Percentiles rank a stretch among this genome's conserved stretches.
phyloP scores from a whole-genome alignment of 2,329 filamentous ascomycete genomes.

The Exophiala alcalophila region DNA sequence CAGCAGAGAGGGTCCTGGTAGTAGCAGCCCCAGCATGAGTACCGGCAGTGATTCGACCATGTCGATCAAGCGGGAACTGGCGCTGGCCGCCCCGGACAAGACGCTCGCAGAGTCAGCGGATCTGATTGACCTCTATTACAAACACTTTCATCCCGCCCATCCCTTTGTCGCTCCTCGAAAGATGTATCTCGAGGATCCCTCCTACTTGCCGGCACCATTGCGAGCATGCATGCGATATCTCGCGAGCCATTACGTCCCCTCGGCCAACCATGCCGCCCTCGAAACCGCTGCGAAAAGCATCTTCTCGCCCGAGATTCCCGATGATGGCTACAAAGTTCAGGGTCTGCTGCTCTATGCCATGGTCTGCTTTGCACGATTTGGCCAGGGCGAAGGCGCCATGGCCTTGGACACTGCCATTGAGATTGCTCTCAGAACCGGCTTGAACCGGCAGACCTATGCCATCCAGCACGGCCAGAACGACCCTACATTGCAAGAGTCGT shows the following conservation, averaged over 20 bases:
- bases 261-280: constrained; percentile 34
- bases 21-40: constrained; percentile 18
- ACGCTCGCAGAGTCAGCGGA: constrained; percentile 31
- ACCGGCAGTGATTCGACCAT: constrained; percentile 25
- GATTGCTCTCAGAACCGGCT: constrained; percentile 70
- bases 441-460: constrained; percentile 66
- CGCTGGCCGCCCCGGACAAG: constrained; percentile 3
- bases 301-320: constrained; percentile 29
- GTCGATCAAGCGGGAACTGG: constrained; percentile 22
- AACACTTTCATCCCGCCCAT: constrained; percentile 55
- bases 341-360: constrained; percentile 39
- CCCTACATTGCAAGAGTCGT: constrained; percentile 72
- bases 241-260: constrained; percentile 53
- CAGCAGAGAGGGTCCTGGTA: too few relatives aligned
- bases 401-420: constrained; percentile 63
- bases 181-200: constrained; percentile 33
- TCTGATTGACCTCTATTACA: constrained; percentile 55
- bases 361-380: constrained; percentile 36
- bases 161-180: constrained; percentile 54
- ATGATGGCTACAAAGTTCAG: constrained; percentile 38
- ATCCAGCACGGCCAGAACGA: constrained; percentile 49
- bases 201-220: constrained; percentile 48
- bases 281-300: constrained; percentile 31
- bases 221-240: constrained; percentile 57
- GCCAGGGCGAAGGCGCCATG: constrained; percentile 35